phyloP scores from a whole-genome alignment of 2,329 filamentous ascomycete species.

The Xylaria multiplex region DNA sequence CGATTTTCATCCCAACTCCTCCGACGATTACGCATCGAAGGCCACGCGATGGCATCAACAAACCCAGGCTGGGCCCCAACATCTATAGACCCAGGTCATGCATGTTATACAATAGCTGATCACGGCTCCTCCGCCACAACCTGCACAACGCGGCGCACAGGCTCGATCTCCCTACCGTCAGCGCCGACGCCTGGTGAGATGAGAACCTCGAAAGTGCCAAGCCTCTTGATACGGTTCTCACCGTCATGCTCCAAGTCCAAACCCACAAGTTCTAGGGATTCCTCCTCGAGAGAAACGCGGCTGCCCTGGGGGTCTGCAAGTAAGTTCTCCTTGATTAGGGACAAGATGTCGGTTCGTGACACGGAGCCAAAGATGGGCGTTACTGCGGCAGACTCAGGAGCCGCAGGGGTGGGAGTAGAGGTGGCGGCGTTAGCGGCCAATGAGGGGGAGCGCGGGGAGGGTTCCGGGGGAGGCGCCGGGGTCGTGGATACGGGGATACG shows the following conservation, averaged over 20 bases:
- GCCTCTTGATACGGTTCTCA: constrained; percentile 54
- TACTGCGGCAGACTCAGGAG: constrained; percentile 33
- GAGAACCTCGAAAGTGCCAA: constrained; percentile 54
- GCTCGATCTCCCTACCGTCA: constrained; percentile 45
- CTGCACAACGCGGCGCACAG: constrained; percentile 50
- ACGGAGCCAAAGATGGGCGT: constrained; percentile 57
- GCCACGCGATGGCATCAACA: not conserved
- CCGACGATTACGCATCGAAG: not conserved
- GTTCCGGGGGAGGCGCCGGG: constrained; percentile 31
- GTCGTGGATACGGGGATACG: constrained; percentile 44
- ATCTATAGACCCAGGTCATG: not conserved
- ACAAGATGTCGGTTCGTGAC: constrained; percentile 52
- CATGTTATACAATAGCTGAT: not conserved
- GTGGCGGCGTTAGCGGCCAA: constrained; percentile 43
- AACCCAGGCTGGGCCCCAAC: not conserved
- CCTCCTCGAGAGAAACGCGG: constrained; percentile 51
- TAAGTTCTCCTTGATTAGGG: constrained; percentile 50
- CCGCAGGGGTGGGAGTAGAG: constrained; percentile 35
- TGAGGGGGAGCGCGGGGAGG: constrained; percentile 44
- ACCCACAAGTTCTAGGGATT: constrained; percentile 50
- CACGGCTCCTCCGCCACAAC: constrained; percentile 48
- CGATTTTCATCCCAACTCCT: not conserved
- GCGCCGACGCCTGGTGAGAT: constrained; percentile 44
- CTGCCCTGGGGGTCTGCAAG: constrained; percentile 48
- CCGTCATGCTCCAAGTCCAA: constrained; percentile 42